Evolutionary conservation across 225 moss, liverwort and hornwort species (phyloP).

Genomic region (Straminergon stramineum): DNA sequence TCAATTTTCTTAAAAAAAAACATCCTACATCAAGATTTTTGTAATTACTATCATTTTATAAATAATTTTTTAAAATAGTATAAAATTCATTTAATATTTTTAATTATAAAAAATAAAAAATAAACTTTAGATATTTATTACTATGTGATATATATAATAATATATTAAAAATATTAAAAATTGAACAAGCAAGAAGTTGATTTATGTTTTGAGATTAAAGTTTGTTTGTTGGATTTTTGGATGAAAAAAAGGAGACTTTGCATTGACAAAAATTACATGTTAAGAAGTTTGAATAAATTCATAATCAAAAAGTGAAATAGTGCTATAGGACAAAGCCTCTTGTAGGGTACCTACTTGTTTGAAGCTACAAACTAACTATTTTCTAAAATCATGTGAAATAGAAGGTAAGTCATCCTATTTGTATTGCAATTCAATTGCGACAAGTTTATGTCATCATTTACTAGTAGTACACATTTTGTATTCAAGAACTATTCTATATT

Average conservation of each 20-base stretch:
- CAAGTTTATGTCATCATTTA: background rate
- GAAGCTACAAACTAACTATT: background rate
- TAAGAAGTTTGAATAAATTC: background rate
- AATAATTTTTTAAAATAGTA: background rate
- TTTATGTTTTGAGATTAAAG: background rate
- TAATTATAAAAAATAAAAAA: accelerated
- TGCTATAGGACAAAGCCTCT: background rate
- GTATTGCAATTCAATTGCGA: background rate
- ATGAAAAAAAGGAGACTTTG: accelerated
- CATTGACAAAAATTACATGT: background rate
- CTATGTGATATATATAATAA: too few species aligned
- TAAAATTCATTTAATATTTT: background rate
- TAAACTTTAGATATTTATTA: background rate
- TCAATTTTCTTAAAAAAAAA: background rate
- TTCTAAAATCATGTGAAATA: background rate
- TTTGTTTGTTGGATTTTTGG: background rate
- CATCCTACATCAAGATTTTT: background rate
- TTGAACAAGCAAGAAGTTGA: too few species aligned
- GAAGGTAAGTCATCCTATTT: background rate
- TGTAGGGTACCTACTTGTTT: background rate
- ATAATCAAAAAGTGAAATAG: background rate
- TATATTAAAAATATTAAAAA: too few species aligned
- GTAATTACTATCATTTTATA: background rate
- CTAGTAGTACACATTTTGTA: background rate
- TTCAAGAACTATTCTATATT: background rate